phyloP scores from a whole-genome alignment of 1,284 basidiomycete genomes.

The Gomphus sp. region DNA sequence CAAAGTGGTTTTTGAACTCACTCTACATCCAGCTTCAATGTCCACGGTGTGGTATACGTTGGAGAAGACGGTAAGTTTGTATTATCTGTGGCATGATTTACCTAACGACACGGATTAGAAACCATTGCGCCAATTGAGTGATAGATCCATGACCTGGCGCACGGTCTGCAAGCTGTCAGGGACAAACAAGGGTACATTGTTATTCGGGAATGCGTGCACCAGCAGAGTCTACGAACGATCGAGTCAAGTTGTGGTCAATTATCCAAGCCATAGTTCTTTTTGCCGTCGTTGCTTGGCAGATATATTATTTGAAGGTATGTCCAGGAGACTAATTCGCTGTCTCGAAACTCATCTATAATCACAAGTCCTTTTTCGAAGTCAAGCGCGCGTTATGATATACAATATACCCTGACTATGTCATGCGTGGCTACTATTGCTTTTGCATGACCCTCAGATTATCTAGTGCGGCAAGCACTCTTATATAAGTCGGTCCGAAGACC shows the following conservation, averaged over 20 bases:
- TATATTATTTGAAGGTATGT: slow-evolving; percentile 92
- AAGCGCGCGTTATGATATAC: slow-evolving; percentile 77
- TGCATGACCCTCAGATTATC: too few species aligned
- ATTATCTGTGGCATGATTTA: slow-evolving; percentile 8
- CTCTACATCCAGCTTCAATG: too few species aligned
- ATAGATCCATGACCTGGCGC: slow-evolving; percentile 20
- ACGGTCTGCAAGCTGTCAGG: too few species aligned
- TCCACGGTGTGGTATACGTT: too few species aligned
- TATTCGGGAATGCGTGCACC: slow-evolving; percentile 68
- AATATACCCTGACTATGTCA: neutral
- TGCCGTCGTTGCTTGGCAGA: slow-evolving; percentile 36
- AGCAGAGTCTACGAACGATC: slow-evolving; percentile 88
- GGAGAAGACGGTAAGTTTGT: too few species aligned
- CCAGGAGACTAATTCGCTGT: neutral
- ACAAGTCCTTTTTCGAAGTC: slow-evolving; percentile 43
- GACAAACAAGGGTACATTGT: too few species aligned
- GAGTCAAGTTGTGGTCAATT: slow-evolving; percentile 99
- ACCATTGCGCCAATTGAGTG: slow-evolving; percentile 90
- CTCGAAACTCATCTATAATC: slow-evolving; percentile 6
- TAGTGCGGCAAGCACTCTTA: too few species aligned
- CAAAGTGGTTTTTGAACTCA: neutral
- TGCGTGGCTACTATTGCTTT: neutral
- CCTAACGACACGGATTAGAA: slow-evolving; percentile 31
- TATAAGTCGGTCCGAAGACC: too few species aligned
- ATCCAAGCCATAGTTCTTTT: slow-evolving; percentile 84